phyloP scores from a whole-genome alignment of 345 rosid genomes.

The Eutrema japonicum region DNA sequence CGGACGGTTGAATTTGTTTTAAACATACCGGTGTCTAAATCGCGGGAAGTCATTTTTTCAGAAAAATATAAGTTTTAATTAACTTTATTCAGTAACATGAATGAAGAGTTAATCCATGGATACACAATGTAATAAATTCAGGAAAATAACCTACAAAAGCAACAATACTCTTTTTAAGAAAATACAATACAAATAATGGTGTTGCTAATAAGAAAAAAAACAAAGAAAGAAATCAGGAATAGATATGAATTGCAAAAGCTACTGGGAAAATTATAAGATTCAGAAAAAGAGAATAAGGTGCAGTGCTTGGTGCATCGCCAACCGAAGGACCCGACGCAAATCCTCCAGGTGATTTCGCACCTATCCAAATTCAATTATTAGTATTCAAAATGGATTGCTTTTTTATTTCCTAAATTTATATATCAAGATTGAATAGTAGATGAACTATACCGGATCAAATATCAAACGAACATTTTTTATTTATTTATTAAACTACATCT shows the following conservation, averaged over 20 bases:
- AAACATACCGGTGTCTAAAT: too few species aligned
- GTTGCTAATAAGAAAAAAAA: not conserved
- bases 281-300: slow-evolving; percentile 28
- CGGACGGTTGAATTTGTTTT: too few species aligned
- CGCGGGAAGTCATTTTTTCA: too few species aligned
- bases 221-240: slow-evolving; percentile 1
- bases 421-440: not conserved
- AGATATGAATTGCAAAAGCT: slow-evolving; percentile 29
- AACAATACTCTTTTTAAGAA: slow-evolving; percentile 23
- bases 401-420: not conserved
- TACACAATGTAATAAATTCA: slow-evolving; percentile 19
- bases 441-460: not conserved
- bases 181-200: slow-evolving; percentile 13
- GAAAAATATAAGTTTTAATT: not conserved
- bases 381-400: not conserved
- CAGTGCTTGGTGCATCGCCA: slow-evolving; percentile 28
- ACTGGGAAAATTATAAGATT: slow-evolving; percentile 21
- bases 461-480: not conserved
- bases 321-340: slow-evolving; percentile 30
- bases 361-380: slow-evolving; percentile 13
- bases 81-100: slow-evolving; percentile 31
- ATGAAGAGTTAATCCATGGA: slow-evolving; percentile 25
- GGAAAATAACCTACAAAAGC: slow-evolving; percentile 22
- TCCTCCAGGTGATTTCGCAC: slow-evolving; percentile 32
- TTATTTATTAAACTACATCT: too few species aligned